Base-by-base conservation (phyloP, 2,329 filamentous ascomycete species). In the Pseudocercospora musae region DNA sequence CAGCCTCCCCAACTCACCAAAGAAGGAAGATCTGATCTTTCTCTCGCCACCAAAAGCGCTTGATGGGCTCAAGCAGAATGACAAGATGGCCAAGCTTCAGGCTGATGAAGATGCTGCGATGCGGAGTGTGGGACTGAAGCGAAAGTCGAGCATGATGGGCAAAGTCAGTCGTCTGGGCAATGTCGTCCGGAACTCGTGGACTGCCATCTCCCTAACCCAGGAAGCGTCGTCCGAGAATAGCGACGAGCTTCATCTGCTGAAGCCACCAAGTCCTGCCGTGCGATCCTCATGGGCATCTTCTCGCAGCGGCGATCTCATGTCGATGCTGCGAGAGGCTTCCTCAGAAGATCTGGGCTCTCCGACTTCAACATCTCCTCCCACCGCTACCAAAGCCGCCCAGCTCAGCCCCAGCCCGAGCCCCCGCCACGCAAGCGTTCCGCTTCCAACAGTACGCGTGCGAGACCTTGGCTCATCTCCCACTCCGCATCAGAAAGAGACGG, bases 41-140 rank as follows among this genome's bases (percentile, higher is more conserved):
- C 65, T 66, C 9, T 68, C 66, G 33, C 68, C 71, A 46, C 70
- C 71, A 44, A 72, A 72, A 64, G 64, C 62, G 25, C 59, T 69
- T 59, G 68, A 71, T 62, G 66, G 59, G 55, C 65, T 70, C 58
- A 64, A 64, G 58, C 59, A 62, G 54, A 59, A 53, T 25, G 55
- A 59, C 37, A 63, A 53, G 11, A 11, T 40, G 21, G 52, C 58
- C 25, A 40, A 50, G 37, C 52, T 63, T n/a, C 53, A 55, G 31
- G 62, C 40, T 18, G 53, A 63, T 6, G 65, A 67, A 49, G 59
- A 66, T n/a, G 57, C 62, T 54, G 63, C 60, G 15, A 46, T 67
- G 59, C 52, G 56, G 37, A 66, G 65, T 59, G 60, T 67, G 11
- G 67, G 62, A 42, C 18, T 65, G 18, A 44, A 52, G 54, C 64